Evolutionary conservation across 257 asterid species (phyloP).

Genomic region (Solanum pennellii): DNA sequence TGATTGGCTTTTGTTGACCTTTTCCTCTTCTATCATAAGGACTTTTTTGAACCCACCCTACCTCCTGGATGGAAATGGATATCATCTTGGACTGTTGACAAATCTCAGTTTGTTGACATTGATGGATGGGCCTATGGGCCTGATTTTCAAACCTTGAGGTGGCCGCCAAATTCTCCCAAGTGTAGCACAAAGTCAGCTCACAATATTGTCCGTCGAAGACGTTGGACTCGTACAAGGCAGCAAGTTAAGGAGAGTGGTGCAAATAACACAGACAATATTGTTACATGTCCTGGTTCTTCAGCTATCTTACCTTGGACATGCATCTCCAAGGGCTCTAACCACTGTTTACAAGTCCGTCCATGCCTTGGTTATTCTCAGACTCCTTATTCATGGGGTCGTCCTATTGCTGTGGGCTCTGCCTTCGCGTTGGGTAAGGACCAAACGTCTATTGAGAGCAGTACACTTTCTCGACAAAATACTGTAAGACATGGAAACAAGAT

Average conservation of each 20-base stretch:
- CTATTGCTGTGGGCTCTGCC: constrained; percentile 34
- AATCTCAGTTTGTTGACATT: constrained; percentile 46
- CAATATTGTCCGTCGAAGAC: constrained; percentile 52
- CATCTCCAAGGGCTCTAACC: constrained; percentile 52
- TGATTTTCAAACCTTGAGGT: constrained; percentile 41
- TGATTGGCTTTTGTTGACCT: background rate
- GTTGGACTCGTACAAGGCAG: constrained; percentile 55
- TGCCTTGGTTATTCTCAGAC: constrained; percentile 39
- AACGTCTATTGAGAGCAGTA: constrained; percentile 47
- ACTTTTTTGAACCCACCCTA: constrained; percentile 50
- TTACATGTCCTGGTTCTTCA: constrained; percentile 45
- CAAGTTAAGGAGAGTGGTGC: constrained; percentile 24
- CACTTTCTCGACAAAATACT: constrained; percentile 60
- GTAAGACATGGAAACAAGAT: constrained; percentile 40
- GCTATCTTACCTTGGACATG: constrained; percentile 79
- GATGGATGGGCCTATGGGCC: constrained; percentile 70
- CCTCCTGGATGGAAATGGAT: constrained; percentile 68
- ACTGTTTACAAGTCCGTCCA: constrained; percentile 82
- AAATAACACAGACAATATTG: constrained; percentile 25
- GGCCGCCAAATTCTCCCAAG: constrained; percentile 56
- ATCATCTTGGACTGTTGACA: constrained; percentile 54
- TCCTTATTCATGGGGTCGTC: constrained; percentile 79
- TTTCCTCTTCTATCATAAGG: constrained; percentile 14
- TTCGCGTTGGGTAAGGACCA: constrained; percentile 54
- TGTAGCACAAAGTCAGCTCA: constrained; percentile 39